Percentiles rank a stretch among this genome's conserved stretches.
phyloP scores from a whole-genome alignment of 176 grass and related monocot genomes.

The Raddia distichophylla region DNA sequence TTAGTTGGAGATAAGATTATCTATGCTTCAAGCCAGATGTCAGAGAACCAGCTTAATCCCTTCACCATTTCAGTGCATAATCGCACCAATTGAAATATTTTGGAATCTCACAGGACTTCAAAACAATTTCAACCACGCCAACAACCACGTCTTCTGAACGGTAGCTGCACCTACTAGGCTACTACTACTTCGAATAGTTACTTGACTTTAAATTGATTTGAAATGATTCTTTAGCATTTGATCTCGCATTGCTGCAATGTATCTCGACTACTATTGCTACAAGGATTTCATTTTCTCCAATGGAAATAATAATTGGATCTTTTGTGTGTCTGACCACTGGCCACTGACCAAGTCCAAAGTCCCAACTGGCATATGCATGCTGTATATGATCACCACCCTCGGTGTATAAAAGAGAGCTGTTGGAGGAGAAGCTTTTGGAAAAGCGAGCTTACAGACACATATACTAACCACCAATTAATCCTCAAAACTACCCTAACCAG shows the following conservation, averaged over 20 bases:
- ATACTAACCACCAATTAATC: background rate
- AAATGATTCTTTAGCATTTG: background rate
- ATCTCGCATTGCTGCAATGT: background rate
- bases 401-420: conserved; percentile 33
- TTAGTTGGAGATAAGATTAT: background rate
- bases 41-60: conserved; percentile 12
- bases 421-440: conserved; percentile 9
- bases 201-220: conserved; percentile 31
- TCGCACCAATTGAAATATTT: background rate
- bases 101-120: conserved; percentile 4
- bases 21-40: conserved; percentile 14
- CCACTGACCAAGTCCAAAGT: conserved; percentile 22
- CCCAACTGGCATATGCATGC: background rate
- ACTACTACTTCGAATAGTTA: background rate
- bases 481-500: conserved; percentile 26
- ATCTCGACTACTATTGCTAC: background rate
- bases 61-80: conserved; percentile 11
- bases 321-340: background rate
- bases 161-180: conserved; percentile 35
- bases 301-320: background rate
- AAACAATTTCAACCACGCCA: background rate
- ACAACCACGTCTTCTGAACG: conserved; percentile 7
- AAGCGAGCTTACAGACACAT: conserved; percentile 3
- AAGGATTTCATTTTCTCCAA: conserved; percentile 1
- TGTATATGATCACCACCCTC: background rate